Evolutionary conservation across 2,329 filamentous ascomycete species (phyloP).

Genomic region (Diaporthe eres): DNA sequence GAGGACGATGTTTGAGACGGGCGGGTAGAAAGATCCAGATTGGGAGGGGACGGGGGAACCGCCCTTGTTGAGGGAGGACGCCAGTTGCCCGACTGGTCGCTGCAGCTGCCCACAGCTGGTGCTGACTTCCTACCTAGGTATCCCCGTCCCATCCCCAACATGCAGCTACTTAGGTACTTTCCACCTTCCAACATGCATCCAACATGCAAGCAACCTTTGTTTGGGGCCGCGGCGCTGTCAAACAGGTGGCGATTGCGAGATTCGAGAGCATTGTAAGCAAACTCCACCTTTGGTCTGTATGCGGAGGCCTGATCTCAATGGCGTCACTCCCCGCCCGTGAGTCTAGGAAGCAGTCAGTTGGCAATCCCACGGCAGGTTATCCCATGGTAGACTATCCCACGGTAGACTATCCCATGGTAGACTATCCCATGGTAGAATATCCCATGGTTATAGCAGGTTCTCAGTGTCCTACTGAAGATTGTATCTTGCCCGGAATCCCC

Average conservation of each 20-base stretch:
- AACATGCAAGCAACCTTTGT: not conserved
- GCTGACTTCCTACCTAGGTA: not conserved
- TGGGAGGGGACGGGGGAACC: not conserved
- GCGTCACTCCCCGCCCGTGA: not conserved
- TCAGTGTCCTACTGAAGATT: too few species aligned
- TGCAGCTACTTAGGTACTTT: not conserved
- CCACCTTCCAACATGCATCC: too few species aligned
- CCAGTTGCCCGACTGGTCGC: not conserved
- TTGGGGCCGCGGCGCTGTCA: not conserved
- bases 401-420: too few species aligned
- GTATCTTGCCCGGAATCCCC: too few species aligned
- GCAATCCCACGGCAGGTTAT: not conserved
- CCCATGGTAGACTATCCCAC: too few species aligned
- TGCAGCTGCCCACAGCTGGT: slow-evolving; percentile 25
- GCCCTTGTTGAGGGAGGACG: not conserved
- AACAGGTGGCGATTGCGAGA: not conserved
- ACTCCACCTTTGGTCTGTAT: too few species aligned
- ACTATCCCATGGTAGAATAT: too few species aligned
- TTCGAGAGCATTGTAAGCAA: not conserved
- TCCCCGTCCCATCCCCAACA: not conserved
- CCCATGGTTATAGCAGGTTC: not conserved
- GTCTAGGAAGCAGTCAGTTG: not conserved
- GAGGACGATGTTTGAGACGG: not conserved
- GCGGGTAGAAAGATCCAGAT: not conserved
- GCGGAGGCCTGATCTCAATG: not conserved